phyloP scores from a whole-genome alignment of 805 yeast species.

The Isabelozyma rhagii region DNA sequence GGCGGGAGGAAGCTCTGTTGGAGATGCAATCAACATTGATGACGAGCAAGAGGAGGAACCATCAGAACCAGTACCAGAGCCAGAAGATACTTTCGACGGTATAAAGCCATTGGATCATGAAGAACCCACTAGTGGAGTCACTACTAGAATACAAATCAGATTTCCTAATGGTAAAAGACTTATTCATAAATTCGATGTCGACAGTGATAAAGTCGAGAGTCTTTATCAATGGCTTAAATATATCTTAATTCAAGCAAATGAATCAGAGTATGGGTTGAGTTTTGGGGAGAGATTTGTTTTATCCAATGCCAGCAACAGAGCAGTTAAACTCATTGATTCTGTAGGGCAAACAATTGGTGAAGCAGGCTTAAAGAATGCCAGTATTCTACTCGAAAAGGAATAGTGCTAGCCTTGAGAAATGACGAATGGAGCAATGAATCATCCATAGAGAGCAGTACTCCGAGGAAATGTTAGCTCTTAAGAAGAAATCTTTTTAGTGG shows the following conservation, averaged over 20 bases:
- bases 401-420: conserved; percentile 1
- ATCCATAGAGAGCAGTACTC: too few species aligned
- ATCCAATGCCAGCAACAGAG: conserved; percentile 29
- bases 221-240: conserved; percentile 69
- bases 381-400: conserved; percentile 61
- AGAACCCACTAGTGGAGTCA: conserved; percentile 64
- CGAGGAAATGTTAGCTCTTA: not conserved
- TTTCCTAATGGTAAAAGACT: conserved; percentile 82
- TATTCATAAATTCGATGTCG: conserved; percentile 61
- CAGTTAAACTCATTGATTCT: conserved; percentile 55
- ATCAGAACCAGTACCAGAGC: not conserved
- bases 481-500: too few species aligned
- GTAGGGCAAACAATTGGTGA: conserved; percentile 61
- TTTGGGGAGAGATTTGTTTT: conserved; percentile 26
- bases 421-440: too few species aligned
- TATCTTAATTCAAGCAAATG: conserved; percentile 42
- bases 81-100: conserved; percentile 42
- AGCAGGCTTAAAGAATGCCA: conserved; percentile 80
- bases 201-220: conserved; percentile 51
- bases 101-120: conserved; percentile 51
- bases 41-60: conserved; percentile 10
- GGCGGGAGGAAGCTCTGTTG: conserved; percentile 20
- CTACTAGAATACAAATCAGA: conserved; percentile 83
- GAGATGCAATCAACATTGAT: conserved; percentile 22
- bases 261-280: conserved; percentile 51